Evolutionary conservation across 768 basidiomycete genomes (phyloP).

Genomic region (Auricularia heimuer): DNA sequence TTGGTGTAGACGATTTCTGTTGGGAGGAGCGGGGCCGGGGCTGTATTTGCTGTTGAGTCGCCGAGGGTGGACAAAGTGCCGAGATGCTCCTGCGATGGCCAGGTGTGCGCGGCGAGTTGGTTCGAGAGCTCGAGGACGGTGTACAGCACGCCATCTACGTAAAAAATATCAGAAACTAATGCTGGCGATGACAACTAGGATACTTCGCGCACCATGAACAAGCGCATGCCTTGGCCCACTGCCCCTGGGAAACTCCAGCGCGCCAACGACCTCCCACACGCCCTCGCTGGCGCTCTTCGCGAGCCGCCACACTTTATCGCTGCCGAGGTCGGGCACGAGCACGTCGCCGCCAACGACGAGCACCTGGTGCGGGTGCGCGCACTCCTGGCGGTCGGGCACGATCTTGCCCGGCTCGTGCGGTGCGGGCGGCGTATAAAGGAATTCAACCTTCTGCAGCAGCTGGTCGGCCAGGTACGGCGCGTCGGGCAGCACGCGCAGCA

Average conservation of each 20-base stretch:
- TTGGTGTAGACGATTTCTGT: background rate
- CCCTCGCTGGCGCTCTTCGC: constrained; percentile 25
- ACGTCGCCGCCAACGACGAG: constrained; percentile 45
- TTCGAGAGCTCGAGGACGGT: constrained; percentile 59
- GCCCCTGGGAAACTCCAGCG: constrained; percentile 40
- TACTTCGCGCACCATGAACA: constrained; percentile 40
- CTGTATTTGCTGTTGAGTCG: constrained; percentile 34
- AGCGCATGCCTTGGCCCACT: constrained; percentile 65
- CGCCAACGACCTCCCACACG: constrained; percentile 40
- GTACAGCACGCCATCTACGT: constrained; percentile 51
- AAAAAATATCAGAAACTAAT: background rate
- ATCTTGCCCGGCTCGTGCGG: constrained; percentile 5
- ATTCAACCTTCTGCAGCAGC: background rate
- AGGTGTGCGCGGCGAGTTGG: constrained; percentile 43
- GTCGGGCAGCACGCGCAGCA: constrained; percentile 43
- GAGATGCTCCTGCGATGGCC: constrained; percentile 32
- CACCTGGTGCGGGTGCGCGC: constrained; percentile 72
- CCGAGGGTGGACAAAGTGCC: constrained; percentile 14
- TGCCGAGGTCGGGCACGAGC: constrained; percentile 67
- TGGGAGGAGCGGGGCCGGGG: constrained; percentile 18
- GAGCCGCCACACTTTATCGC: constrained; percentile 55
- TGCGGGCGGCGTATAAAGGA: constrained; percentile 10
- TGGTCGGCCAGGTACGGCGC: constrained; percentile 31
- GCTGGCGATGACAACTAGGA: background rate
- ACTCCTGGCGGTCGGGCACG: constrained; percentile 57